Evolutionary conservation across 2,329 filamentous ascomycete species (phyloP).

Genomic region (Diplodia intermedia): DNA sequence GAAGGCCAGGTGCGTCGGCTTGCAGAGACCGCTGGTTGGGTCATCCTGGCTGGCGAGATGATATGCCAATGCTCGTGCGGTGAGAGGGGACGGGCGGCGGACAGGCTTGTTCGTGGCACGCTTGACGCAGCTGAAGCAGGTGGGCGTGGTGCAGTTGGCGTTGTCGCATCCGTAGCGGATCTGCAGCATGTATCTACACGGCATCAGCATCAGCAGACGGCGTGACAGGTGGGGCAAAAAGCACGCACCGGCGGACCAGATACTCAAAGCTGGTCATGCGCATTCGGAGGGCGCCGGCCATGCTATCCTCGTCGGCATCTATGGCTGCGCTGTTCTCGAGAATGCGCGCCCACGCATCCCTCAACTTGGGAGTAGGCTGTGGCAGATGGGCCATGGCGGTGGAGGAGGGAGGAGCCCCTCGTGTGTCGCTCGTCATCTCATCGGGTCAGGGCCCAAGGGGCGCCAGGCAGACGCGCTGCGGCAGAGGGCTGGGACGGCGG

Average conservation of each 20-base stretch:
- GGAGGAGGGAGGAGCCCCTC: slow-evolving; percentile 28
- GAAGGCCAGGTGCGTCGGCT: slow-evolving; percentile 34
- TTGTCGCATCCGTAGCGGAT: slow-evolving; percentile 81
- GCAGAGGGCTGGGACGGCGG: slow-evolving; percentile 3
- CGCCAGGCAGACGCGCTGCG: slow-evolving; percentile 8
- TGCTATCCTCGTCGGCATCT: background rate
- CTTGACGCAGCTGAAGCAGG: slow-evolving; percentile 80
- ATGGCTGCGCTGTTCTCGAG: slow-evolving; percentile 3
- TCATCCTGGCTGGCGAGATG: slow-evolving; percentile 83
- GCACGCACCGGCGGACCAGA: slow-evolving; percentile 42
- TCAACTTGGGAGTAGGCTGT: slow-evolving; percentile 14
- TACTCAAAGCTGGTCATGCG: slow-evolving; percentile 40
- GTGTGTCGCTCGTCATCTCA: slow-evolving; percentile 31
- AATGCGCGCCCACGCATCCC: slow-evolving; percentile 26
- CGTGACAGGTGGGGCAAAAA: slow-evolving; percentile 31
- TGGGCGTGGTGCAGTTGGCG: slow-evolving; percentile 72
- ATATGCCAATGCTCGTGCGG: slow-evolving; percentile 79
- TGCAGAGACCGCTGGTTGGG: slow-evolving; percentile 73
- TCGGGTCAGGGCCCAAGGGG: slow-evolving; percentile 4
- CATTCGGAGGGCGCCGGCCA: slow-evolving; percentile 2
- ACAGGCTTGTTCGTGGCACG: slow-evolving; percentile 72
- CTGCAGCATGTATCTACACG: slow-evolving; percentile 74
- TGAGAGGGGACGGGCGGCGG: slow-evolving; percentile 79
- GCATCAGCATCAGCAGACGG: slow-evolving; percentile 24
- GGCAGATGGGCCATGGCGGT: slow-evolving; percentile 14